These are phyloP conservation scores for Botrytis paeoniae DNA, from an alignment of 2,329 filamentous ascomycete genomes.

Conservation along the genomic window DNA sequence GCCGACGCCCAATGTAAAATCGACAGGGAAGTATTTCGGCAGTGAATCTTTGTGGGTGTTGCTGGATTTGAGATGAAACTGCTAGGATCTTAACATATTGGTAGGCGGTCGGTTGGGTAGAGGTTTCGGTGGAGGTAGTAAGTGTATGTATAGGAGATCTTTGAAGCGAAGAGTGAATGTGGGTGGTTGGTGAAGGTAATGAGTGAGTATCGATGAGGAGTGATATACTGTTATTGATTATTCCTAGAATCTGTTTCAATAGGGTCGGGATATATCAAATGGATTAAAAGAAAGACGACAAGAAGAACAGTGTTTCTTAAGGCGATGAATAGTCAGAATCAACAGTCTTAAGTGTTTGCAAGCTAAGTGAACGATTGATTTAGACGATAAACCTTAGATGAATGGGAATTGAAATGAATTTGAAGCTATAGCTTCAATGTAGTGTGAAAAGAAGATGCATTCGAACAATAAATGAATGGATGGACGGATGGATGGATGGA, in stretches of 20 bases:
- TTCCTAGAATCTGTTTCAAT: background rate
- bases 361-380: background rate
- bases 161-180: background rate
- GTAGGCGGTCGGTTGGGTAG: background rate
- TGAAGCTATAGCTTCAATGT: background rate
- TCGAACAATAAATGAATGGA: background rate
- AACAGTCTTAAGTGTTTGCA: background rate
- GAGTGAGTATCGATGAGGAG: background rate
- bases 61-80: background rate
- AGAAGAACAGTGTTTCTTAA: background rate
- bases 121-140: background rate
- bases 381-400: background rate
- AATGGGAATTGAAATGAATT: background rate
- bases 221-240: background rate
- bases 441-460: background rate
- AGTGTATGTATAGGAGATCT: constrained; percentile 10
- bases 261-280: too few relatives aligned
- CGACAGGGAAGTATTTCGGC: background rate
- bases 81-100: constrained; percentile 9
- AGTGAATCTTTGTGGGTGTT: constrained; percentile 1
- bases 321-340: background rate
- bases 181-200: background rate
- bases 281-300: background rate
- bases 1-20: background rate
- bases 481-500: background rate